A percentile compares a stretch with the other conserved stretches of the same genome.
Evolutionary conservation across 345 rosid species (phyloP).

Genomic region (Acer yangbiense): DNA sequence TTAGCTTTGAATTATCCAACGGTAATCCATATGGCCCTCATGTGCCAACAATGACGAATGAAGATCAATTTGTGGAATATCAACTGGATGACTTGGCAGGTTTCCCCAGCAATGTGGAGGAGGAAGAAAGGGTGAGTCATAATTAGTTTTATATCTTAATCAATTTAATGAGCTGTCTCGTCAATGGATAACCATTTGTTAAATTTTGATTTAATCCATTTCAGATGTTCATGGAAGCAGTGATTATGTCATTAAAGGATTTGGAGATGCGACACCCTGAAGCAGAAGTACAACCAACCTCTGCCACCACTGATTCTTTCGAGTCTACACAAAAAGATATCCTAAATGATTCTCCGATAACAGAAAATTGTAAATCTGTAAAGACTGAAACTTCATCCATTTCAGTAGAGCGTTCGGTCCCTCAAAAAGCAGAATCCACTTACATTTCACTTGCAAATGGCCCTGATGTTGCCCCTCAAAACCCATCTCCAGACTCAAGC

Average conservation of each 20-base stretch:
- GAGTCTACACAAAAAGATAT: too few relatives aligned
- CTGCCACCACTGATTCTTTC: too few relatives aligned
- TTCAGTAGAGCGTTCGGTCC: conserved; percentile 27
- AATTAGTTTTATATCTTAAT: conserved; percentile 6
- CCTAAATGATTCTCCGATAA: too few relatives aligned
- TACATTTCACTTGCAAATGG: conserved; percentile 27
- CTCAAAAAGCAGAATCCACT: conserved; percentile 35
- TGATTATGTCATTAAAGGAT: conserved; percentile 69
- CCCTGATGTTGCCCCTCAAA: conserved; percentile 27
- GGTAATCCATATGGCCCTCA: conserved; percentile 66
- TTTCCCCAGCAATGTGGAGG: conserved; percentile 71
- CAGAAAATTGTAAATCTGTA: neutral
- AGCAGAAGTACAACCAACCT: conserved; percentile 30
- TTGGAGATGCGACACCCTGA: conserved; percentile 39
- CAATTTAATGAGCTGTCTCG: neutral
- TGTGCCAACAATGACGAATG: conserved; percentile 55
- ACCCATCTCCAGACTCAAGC: conserved; percentile 34
- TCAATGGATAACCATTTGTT: neutral
- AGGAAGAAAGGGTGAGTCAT: conserved; percentile 78
- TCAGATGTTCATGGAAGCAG: conserved; percentile 93
- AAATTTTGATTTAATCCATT: conserved; percentile 13
- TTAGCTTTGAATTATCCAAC: conserved; percentile 72
- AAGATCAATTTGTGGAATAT: conserved; percentile 82
- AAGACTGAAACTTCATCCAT: conserved; percentile 43
- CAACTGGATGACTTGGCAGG: conserved; percentile 76